Conservation (phyloP, 768 basidiomycete genomes). For the Russula sp. region DNA sequence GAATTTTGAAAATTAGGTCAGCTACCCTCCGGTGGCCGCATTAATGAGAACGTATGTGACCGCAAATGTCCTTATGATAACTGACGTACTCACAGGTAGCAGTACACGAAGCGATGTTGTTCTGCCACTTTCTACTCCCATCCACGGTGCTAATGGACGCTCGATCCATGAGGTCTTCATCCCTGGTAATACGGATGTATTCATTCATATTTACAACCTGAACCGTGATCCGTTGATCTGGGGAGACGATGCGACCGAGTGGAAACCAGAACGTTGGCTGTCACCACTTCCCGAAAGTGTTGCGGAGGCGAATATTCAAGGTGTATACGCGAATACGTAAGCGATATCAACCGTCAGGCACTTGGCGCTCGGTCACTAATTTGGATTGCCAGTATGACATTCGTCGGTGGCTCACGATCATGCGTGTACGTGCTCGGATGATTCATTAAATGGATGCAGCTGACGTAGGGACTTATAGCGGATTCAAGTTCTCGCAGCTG, state of each 20-base stretch:
- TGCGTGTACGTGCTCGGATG: conserved; percentile 6
- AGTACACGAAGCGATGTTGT: background rate
- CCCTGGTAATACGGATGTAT: too few species aligned
- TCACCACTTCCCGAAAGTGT: conserved; percentile 24
- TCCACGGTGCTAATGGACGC: background rate
- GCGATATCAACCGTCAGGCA: background rate
- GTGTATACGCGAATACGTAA: conserved; percentile 19
- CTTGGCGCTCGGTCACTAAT: background rate
- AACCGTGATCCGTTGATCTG: conserved; percentile 23
- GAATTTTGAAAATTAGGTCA: too few species aligned
- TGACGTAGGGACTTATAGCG: background rate
- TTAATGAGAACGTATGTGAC: background rate
- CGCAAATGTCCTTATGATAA: background rate
- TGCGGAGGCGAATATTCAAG: background rate
- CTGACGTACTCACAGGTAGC: background rate
- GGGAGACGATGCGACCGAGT: conserved; percentile 39
- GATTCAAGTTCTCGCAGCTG: conserved; percentile 10
- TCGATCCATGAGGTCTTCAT: conserved; percentile 16
- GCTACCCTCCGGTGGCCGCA: too few species aligned
- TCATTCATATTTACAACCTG: too few species aligned
- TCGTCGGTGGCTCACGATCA: background rate
- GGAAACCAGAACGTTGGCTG: conserved; percentile 42
- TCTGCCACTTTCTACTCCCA: background rate
- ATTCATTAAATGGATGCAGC: background rate
- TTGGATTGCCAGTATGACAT: conserved; percentile 1